Percentiles rank a stretch among this genome's conserved stretches.
phyloP scores from a whole-genome alignment of 2,329 filamentous ascomycete genomes.

The Pyricularia pennisetigena region DNA sequence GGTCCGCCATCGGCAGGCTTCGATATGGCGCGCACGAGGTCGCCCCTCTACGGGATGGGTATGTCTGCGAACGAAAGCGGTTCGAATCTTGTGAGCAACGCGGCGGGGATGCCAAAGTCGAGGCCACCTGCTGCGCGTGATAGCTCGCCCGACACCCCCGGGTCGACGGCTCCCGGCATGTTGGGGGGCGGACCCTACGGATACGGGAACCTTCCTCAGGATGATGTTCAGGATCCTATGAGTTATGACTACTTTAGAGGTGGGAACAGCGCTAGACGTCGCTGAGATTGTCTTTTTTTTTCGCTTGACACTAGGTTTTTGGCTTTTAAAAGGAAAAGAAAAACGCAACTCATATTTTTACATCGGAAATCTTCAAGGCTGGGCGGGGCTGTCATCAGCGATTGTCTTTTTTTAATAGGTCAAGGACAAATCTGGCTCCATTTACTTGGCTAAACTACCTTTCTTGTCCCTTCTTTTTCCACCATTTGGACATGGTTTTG shows the following conservation, averaged over 20 bases:
- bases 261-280: constrained; percentile 10
- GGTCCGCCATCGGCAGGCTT: constrained; percentile 4
- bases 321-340: neutral
- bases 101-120: constrained; percentile 39
- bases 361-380: too few relatives aligned
- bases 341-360: neutral
- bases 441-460: neutral
- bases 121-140: constrained; percentile 12
- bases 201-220: constrained; percentile 49
- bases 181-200: constrained; percentile 48
- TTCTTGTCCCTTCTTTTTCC: neutral
- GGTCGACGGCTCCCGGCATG: constrained; percentile 13
- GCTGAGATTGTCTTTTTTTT: neutral
- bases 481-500: neutral
- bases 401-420: neutral
- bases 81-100: constrained; percentile 40
- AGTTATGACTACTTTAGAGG: constrained; percentile 50
- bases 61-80: constrained; percentile 42
- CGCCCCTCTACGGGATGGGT: constrained; percentile 32
- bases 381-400: neutral
- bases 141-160: neutral
- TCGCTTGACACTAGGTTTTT: neutral
- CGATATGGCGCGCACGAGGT: constrained; percentile 25
- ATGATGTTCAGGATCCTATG: constrained; percentile 36
- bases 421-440: neutral